These are phyloP conservation scores for Gossypium aridum DNA, from an alignment of 441 rosid genomes.

Conservation along the genomic window DNA sequence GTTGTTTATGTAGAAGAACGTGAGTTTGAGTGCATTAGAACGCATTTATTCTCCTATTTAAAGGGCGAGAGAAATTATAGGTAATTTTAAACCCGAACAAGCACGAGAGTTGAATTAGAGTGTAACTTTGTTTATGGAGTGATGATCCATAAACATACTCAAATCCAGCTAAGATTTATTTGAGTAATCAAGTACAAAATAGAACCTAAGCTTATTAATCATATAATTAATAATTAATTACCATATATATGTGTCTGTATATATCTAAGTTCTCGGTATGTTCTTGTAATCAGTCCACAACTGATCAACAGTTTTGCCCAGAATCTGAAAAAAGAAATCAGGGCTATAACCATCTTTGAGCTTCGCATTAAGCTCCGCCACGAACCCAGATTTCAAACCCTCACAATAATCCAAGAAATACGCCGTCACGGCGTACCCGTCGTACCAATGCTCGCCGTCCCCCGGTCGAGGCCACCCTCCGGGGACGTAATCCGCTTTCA, in stretches of 20 bases:
- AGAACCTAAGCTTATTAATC: not conserved
- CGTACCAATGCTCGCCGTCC: slow-evolving; percentile 41
- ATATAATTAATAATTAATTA: not conserved
- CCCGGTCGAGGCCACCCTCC: slow-evolving; percentile 36
- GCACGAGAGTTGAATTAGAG: too few relatives aligned
- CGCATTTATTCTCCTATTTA: too few relatives aligned
- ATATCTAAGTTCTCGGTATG: slow-evolving; percentile 16
- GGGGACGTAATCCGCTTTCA: slow-evolving; percentile 30
- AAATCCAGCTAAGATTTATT: too few relatives aligned
- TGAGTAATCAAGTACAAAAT: not conserved
- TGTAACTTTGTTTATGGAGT: too few relatives aligned
- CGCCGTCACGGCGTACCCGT: slow-evolving; percentile 45
- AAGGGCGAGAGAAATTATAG: accelerated
- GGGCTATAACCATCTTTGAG: slow-evolving; percentile 30
- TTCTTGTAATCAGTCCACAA: slow-evolving; percentile 49
- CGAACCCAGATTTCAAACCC: slow-evolving; percentile 37
- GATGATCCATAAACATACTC: too few relatives aligned
- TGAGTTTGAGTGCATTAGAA: too few relatives aligned
- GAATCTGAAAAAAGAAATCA: slow-evolving; percentile 30
- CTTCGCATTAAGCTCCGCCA: slow-evolving; percentile 42
- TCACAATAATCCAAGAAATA: slow-evolving; percentile 45
- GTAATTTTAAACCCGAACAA: too few relatives aligned
- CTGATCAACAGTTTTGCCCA: slow-evolving; percentile 42
- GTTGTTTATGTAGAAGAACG: too few relatives aligned
- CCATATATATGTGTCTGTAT: not conserved